These are phyloP conservation scores for Withania somnifera DNA, from an alignment of 305 asterid species.

Conservation along the genomic window DNA sequence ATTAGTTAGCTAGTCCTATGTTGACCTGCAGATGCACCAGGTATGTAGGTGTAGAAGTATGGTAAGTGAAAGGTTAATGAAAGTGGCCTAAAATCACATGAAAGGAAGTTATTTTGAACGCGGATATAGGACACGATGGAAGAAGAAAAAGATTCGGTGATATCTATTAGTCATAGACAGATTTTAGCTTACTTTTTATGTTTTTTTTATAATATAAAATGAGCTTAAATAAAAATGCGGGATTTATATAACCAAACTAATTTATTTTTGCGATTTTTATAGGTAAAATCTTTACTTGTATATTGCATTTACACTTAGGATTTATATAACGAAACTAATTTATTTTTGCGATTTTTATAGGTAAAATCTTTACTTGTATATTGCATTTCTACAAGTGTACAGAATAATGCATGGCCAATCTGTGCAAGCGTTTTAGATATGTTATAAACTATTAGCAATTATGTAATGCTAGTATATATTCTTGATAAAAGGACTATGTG, in stretches of 20 bases:
- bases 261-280: not conserved
- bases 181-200: too few relatives aligned
- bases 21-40: too few relatives aligned
- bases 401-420: not conserved
- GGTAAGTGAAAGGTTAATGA: too few relatives aligned
- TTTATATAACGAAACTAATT: too few relatives aligned
- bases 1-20: not conserved
- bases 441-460: not conserved
- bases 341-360: not conserved
- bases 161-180: too few relatives aligned
- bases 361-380: not conserved
- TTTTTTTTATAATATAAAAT: too few relatives aligned
- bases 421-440: not conserved
- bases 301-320: not conserved
- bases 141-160: too few relatives aligned
- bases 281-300: not conserved
- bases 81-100: too few relatives aligned
- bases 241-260: not conserved
- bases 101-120: not conserved
- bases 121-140: too few relatives aligned
- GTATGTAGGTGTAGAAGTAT: too few relatives aligned
- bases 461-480: not conserved
- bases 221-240: too few relatives aligned
- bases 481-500: not conserved
- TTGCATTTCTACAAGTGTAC: not conserved